Conservation (phyloP, 352 stramenopile genomes). For the Phytopythium sindhum region DNA sequence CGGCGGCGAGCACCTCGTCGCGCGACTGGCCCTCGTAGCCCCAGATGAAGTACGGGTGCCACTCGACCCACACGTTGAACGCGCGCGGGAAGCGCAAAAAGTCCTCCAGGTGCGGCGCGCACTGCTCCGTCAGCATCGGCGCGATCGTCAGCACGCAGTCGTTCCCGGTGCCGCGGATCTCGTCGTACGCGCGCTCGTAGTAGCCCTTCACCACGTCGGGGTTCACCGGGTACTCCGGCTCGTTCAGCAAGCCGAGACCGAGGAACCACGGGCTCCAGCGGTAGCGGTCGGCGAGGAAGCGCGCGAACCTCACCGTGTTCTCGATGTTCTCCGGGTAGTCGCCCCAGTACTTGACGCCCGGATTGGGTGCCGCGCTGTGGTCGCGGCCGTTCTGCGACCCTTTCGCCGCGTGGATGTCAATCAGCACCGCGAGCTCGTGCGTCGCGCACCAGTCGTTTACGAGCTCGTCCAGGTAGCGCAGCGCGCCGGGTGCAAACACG, state of each 20-base stretch:
- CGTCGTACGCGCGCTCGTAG: slow-evolving; percentile 51
- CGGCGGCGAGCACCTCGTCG: slow-evolving; percentile 54
- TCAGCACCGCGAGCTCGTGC: slow-evolving; percentile 62
- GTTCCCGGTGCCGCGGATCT: slow-evolving; percentile 48
- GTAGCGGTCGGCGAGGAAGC: slow-evolving; percentile 52
- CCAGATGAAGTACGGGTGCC: slow-evolving; percentile 65
- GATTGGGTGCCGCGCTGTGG: slow-evolving; percentile 45
- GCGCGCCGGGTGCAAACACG: slow-evolving; percentile 37
- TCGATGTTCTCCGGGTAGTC: slow-evolving; percentile 60
- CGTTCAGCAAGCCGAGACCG: slow-evolving; percentile 80
- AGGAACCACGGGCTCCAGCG: slow-evolving; percentile 39
- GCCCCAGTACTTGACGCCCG: slow-evolving; percentile 35
- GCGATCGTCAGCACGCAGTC: slow-evolving; percentile 56
- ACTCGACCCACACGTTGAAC: slow-evolving; percentile 50
- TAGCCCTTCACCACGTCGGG: slow-evolving; percentile 49
- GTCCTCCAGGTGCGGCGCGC: slow-evolving; percentile 32
- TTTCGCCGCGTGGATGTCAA: slow-evolving; percentile 77
- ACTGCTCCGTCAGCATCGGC: slow-evolving; percentile 51
- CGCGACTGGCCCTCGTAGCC: slow-evolving; percentile 53
- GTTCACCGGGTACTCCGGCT: slow-evolving; percentile 53
- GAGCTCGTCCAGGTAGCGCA: slow-evolving; percentile 72
- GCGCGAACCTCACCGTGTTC: slow-evolving; percentile 59
- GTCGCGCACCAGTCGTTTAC: slow-evolving; percentile 74
- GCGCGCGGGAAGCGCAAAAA: slow-evolving; percentile 38
- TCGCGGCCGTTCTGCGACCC: slow-evolving; percentile 82